Base-by-base conservation (phyloP, 1,284 basidiomycete species). In the Singerocomus inundabilis region DNA sequence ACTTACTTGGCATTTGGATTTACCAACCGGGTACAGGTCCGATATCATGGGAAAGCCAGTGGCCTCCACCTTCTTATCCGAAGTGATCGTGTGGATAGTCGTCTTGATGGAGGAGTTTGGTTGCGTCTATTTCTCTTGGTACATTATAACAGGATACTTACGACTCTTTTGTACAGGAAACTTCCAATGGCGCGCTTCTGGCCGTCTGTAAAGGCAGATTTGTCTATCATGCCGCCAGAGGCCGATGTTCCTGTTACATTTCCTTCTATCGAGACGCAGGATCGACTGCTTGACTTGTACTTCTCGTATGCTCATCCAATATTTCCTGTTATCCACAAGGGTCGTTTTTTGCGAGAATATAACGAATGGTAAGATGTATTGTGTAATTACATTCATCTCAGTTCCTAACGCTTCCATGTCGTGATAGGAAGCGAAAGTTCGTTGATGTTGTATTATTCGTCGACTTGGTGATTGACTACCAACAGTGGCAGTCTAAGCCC, bases 231-330 rank as follows among this genome's bases (percentile, higher is more conserved):
- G 34, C 51, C 50, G 4, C 65, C 72, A 16, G 80, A 80, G 46
- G 71, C 74, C 30, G 72, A 75, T 30, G 62, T 77, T 28, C 63
- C 73, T 29, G 72, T 80, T 25, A 66, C 69, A 16, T 67, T 91
- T 44, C 87, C 86, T 48, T 67, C 82, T 37, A 53, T 74, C 40
- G 72, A 78, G 33, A 63, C 79, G 42, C 89, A 91, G 67, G 79
- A 85, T 46, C 78, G 77, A 43, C 72, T 93, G 8, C 68, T 93
- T 44, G 77, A 80, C 28, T 71, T 91, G 6, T 93, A 90, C 66
- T 93, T 92, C 69, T 80, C 79, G 7, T 88, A 90, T 61, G 82
- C 88, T 24, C 91, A 93, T 58, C 88, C 90, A 31, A 74, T 84
- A 42, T 84, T 88, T 57, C 90, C 89, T 12, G 75, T 91, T 32